Percentiles rank a stretch among this genome's conserved stretches.
These are phyloP conservation scores for Fusarium sp. DNA, from an alignment of 2,329 filamentous ascomycete species.

Conservation along the genomic window DNA sequence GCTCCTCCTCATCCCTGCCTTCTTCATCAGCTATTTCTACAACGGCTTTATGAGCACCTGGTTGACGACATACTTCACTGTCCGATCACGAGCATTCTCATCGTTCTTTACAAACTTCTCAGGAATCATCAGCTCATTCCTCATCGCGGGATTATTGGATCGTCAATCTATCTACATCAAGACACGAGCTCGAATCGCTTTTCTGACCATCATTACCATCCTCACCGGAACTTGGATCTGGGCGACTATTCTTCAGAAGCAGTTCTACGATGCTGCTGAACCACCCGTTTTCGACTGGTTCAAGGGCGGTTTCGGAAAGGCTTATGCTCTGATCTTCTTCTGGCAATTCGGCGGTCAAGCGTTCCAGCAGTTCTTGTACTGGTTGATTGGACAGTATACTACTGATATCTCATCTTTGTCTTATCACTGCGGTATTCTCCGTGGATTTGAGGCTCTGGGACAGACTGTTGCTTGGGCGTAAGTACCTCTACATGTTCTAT, in stretches of 20 bases:
- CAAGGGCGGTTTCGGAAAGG: slow-evolving; percentile 34
- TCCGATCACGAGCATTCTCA: slow-evolving; percentile 19
- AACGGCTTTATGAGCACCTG: slow-evolving; percentile 24
- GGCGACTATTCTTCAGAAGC: slow-evolving; percentile 32
- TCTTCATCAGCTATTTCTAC: slow-evolving; percentile 25
- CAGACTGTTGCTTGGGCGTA: slow-evolving; percentile 28
- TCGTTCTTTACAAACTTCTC: slow-evolving; percentile 23
- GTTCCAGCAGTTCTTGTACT: slow-evolving; percentile 28
- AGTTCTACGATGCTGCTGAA: slow-evolving; percentile 27
- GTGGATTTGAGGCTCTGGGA: slow-evolving; percentile 19
- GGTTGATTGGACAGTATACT: slow-evolving; percentile 21
- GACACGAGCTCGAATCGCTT: slow-evolving; percentile 24
- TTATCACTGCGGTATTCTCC: slow-evolving; percentile 23
- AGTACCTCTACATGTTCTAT: neutral
- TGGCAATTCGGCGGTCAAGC: slow-evolving; percentile 39
- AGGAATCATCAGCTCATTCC: slow-evolving; percentile 16
- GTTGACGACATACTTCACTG: slow-evolving; percentile 22
- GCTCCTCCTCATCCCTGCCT: slow-evolving; percentile 23
- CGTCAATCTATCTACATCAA: slow-evolving; percentile 37
- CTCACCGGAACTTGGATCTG: slow-evolving; percentile 32
- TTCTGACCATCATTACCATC: neutral
- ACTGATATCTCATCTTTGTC: slow-evolving; percentile 12
- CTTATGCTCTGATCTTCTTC: slow-evolving; percentile 36
- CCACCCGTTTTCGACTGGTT: slow-evolving; percentile 35
- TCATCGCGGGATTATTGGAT: slow-evolving; percentile 15